phyloP scores from a whole-genome alignment of 1,284 basidiomycete genomes.

The Neotropicomus parvogracilis region DNA sequence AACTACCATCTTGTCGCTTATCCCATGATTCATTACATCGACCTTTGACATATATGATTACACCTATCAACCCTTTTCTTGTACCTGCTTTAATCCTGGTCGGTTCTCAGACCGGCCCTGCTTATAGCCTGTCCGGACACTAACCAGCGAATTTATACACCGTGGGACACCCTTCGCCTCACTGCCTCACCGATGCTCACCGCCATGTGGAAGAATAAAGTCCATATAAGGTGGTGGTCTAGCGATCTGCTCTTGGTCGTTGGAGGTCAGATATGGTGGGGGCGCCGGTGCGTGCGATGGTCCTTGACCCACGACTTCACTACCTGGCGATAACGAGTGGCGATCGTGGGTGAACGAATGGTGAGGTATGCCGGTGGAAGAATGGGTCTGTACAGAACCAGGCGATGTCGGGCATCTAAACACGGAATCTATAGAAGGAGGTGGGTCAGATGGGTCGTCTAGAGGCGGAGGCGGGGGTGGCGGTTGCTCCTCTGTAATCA shows the following conservation, averaged over 20 bases:
- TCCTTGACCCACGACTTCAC: conserved; percentile 33
- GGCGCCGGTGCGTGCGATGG: conserved; percentile 47
- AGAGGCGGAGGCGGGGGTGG: conserved; percentile 77
- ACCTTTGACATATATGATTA: conserved; percentile 27
- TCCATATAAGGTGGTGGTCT: conserved; percentile 45
- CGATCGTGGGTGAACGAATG: conserved; percentile 33
- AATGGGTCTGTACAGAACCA: conserved; percentile 40
- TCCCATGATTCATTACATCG: conserved; percentile 24
- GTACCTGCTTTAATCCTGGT: conserved; percentile 34
- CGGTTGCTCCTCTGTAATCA: conserved; percentile 51
- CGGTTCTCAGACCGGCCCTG: conserved; percentile 7
- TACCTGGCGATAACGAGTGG: conserved; percentile 24
- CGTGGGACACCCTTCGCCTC: too few species aligned
- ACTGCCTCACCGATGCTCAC: conserved; percentile 14
- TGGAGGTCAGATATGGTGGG: conserved; percentile 42
- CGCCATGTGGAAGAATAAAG: conserved; percentile 29
- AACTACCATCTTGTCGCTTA: conserved; percentile 21
- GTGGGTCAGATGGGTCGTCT: conserved; percentile 81
- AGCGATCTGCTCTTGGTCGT: conserved; percentile 37
- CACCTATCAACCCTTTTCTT: conserved; percentile 15
- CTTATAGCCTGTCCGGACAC: not conserved
- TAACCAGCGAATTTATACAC: too few species aligned
- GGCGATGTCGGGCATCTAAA: conserved; percentile 57
- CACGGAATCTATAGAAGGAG: conserved; percentile 76
- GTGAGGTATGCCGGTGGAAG: conserved; percentile 35